phyloP scores from a whole-genome alignment of 1,139 yeast genomes.

The Candida sanyaensis region DNA sequence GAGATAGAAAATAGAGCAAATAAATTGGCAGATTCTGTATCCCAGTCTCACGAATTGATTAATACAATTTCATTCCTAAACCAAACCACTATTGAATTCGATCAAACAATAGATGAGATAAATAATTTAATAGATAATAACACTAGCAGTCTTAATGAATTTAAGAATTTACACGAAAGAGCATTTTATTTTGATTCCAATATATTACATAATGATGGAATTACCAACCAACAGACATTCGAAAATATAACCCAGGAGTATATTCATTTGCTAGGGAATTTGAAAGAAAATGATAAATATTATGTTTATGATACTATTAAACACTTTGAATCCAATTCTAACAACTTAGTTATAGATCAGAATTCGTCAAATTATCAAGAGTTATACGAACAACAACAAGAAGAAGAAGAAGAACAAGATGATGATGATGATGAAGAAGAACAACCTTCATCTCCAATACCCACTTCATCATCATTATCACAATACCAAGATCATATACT shows the following conservation, averaged over 20 bases:
- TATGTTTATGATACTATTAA: slow-evolving; percentile 8
- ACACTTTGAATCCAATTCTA: no score
- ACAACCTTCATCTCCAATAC: background rate
- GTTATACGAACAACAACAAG: background rate
- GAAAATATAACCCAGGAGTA: slow-evolving; percentile 53
- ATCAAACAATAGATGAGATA: slow-evolving; percentile 33
- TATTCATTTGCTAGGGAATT: slow-evolving; percentile 28
- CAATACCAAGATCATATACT: no score
- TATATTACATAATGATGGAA: slow-evolving; percentile 29
- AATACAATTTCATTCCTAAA: slow-evolving; percentile 22
- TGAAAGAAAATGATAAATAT: slow-evolving; percentile 9
- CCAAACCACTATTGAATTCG: slow-evolving; percentile 27
- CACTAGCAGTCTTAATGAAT: slow-evolving; percentile 23
- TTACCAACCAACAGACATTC: slow-evolving; percentile 49
- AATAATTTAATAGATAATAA: slow-evolving; percentile 26
- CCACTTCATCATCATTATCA: background rate
- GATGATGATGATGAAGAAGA: no score
- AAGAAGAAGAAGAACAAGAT: slow-evolving; percentile 16
- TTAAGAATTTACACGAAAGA: slow-evolving; percentile 34
- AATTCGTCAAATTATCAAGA: no score
- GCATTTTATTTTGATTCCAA: slow-evolving; percentile 38
- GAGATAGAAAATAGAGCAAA: slow-evolving; percentile 30
- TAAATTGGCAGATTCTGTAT: slow-evolving; percentile 15
- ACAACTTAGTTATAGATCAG: no score
- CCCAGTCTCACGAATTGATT: slow-evolving; percentile 25